Base-by-base conservation (phyloP, 2,329 filamentous ascomycete genomes). In the Drechslerella dactyloides region DNA sequence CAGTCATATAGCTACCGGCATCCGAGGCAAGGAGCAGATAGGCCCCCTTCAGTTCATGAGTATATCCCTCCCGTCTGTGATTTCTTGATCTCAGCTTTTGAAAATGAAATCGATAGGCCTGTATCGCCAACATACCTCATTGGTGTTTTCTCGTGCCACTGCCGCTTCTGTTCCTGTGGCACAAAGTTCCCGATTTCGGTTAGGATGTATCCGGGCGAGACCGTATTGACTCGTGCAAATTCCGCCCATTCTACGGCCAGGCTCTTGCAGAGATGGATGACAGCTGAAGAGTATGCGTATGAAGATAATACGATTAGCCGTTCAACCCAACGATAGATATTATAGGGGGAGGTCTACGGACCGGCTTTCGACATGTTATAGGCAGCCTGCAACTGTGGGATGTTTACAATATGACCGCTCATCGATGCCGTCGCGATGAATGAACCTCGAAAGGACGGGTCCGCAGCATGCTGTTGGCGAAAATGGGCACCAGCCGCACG, bases 11-110 rank as follows among this genome's bases (percentile, higher is more conserved):
- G 60, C 87, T 90, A n/a, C 88, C 86, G 2, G 90, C 90, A 79
- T 96, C 90, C 13, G 88, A 90, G 17, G 90, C 89, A 64, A 96
- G 82, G 80, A 92, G 94, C 53, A 96, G 80, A 79, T 90, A 96
- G 17, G 89, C 89, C 19, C 90, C 91, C 82, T 93, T 93, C 76
- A 96, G 83, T 82, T 96, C 91, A 70, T 86, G 85, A 1, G 86
- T 82, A 74, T 87, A 83, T 8, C 89, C 91, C 78, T 92, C 88
- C 74, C 91, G 85, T 53, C 86, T 85, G 44, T 55, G 54, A 3
- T 15, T 2, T 11, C 74, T 51, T 3, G 59, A 37, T 40, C 17
- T 17, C 21, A 30, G n/a, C 40, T 24, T 3, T 30, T 48, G 1
- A 8, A 3, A 33, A 8, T 33, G 3, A 33, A 8, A 33, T 40